These are phyloP conservation scores for Debaryomycetaceae sp. DNA, from an alignment of 1,139 yeast genomes.

Conservation along the genomic window DNA sequence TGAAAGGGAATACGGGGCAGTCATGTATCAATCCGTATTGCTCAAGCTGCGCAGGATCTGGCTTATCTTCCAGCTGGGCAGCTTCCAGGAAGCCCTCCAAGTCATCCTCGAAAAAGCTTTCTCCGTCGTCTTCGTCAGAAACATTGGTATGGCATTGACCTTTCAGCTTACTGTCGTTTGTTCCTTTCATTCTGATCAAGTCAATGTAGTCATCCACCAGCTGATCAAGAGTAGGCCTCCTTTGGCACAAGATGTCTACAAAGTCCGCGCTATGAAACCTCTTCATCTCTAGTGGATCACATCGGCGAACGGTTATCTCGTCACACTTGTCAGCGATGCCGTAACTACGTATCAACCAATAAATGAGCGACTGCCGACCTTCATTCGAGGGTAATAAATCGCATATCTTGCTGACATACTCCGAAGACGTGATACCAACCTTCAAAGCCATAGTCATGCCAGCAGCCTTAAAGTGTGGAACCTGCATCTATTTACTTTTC, in stretches of 20 bases:
- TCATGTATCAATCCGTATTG: slow-evolving; percentile 50
- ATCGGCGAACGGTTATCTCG: slow-evolving; percentile 17
- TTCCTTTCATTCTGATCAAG: background rate
- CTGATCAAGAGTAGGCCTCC: slow-evolving; percentile 15
- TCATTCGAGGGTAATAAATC: slow-evolving; percentile 51
- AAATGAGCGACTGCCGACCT: slow-evolving; percentile 46
- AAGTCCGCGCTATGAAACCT: slow-evolving; percentile 38
- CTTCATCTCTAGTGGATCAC: slow-evolving; percentile 22
- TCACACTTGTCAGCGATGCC: slow-evolving; percentile 23
- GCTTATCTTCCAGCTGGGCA: background rate
- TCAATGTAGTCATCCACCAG: slow-evolving; percentile 5
- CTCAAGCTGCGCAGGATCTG: slow-evolving; percentile 9
- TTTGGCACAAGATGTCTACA: slow-evolving; percentile 27
- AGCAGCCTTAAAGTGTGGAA: background rate
- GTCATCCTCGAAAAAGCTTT: slow-evolving; percentile 2
- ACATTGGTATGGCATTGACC: background rate
- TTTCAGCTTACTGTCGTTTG: background rate
- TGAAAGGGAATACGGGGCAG: slow-evolving; percentile 57
- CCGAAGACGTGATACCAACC: slow-evolving; percentile 19
- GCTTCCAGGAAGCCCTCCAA: background rate
- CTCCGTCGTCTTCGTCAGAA: background rate
- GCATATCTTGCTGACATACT: slow-evolving; percentile 19
- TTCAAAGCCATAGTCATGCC: slow-evolving; percentile 1
- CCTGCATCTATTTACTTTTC: background rate
- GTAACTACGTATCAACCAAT: slow-evolving; percentile 40